phyloP scores from a whole-genome alignment of 169 alveolate species.

The Babesia bigemina region DNA sequence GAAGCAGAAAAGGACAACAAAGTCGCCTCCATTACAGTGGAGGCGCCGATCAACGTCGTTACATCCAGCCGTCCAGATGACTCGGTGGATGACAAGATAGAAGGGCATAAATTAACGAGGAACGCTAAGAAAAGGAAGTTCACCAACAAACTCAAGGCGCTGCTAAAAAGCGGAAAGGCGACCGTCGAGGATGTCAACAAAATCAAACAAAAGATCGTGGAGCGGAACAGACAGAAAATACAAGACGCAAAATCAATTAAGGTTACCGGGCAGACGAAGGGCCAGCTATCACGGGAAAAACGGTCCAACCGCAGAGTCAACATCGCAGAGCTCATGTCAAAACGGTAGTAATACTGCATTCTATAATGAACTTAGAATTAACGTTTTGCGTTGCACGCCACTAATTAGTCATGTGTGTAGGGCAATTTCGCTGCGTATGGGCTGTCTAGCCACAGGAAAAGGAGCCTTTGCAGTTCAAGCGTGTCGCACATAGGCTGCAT shows the following conservation, averaged over 20 bases:
- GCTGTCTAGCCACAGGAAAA: constrained; percentile 63
- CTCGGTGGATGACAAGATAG: constrained; percentile 13
- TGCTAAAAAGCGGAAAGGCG: constrained; percentile 61
- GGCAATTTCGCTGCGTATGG: constrained; percentile 30
- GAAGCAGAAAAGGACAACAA: constrained; percentile 36
- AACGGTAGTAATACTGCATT: neutral
- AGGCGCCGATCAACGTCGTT: constrained; percentile 62
- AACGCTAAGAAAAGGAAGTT: constrained; percentile 62
- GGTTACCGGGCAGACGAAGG: constrained; percentile 50
- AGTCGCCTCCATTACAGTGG: constrained; percentile 53
- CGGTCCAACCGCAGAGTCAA: constrained; percentile 55
- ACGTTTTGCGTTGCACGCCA: neutral
- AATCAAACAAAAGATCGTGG: constrained; percentile 37
- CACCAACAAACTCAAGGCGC: constrained; percentile 55
- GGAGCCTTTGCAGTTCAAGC: constrained; percentile 52
- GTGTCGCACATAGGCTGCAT: constrained; percentile 42
- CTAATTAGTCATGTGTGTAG: constrained; percentile 1
- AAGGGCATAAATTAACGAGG: constrained; percentile 32
- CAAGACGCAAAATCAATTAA: constrained; percentile 43
- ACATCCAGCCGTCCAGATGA: constrained; percentile 35
- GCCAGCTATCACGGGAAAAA: constrained; percentile 5
- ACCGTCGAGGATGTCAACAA: constrained; percentile 45
- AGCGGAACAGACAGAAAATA: constrained; percentile 36
- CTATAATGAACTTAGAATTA: neutral
- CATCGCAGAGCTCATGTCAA: constrained; percentile 47